phyloP scores from a whole-genome alignment of 2,329 filamentous ascomycete genomes.

The Clonostachys rosea region DNA sequence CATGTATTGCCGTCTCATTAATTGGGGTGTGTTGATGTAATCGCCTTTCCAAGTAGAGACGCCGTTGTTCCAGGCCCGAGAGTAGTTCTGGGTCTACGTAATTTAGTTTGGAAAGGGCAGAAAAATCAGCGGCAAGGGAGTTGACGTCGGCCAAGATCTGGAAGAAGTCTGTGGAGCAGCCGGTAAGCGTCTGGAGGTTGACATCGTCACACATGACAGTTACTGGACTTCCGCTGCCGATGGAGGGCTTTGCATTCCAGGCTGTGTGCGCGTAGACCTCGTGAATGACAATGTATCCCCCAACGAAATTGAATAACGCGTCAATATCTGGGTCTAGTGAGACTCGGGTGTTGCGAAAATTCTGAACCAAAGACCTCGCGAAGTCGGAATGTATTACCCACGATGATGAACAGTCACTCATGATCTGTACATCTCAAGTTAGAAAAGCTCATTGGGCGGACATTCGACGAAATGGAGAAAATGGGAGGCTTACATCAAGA shows the following conservation, averaged over 20 bases:
- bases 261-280: constrained; percentile 9
- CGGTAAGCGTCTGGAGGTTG: constrained; percentile 8
- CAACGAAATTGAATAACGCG: constrained; percentile 12
- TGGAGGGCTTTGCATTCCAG: constrained; percentile 1
- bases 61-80: not conserved
- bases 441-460: not conserved
- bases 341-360: not conserved
- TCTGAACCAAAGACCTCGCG: constrained; percentile 9
- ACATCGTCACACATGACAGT: constrained; percentile 4
- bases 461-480: no score
- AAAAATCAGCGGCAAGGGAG: constrained; percentile 2
- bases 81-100: not conserved
- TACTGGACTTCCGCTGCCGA: not conserved
- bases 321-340: constrained; percentile 8
- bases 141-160: constrained; percentile 7
- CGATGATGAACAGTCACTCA: constrained; percentile 14
- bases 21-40: not conserved
- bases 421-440: constrained; percentile 8
- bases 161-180: constrained; percentile 8
- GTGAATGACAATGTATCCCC: constrained; percentile 13
- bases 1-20: not conserved
- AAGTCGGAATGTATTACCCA: constrained; percentile 18
- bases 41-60: not conserved
- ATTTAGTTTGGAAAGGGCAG: not conserved
- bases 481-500: constrained; percentile 10